Conservation (phyloP, 1,284 basidiomycete genomes). For the Phellinidium pouzarii region DNA sequence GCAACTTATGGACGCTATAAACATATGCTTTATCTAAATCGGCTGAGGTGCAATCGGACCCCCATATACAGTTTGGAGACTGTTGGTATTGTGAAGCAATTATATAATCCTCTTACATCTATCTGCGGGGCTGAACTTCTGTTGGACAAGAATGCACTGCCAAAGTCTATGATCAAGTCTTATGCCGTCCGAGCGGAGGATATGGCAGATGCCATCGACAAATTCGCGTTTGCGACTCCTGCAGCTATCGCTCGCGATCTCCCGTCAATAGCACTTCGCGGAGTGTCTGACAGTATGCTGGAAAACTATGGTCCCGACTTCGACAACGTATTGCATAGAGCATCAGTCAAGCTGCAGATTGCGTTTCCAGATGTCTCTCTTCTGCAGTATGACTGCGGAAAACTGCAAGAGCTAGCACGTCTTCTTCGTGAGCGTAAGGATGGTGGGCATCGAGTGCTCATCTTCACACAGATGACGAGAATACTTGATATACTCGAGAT, state of each 20-base stretch:
- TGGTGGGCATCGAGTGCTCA: constrained; percentile 84
- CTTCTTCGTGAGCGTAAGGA: constrained; percentile 82
- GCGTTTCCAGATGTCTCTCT: constrained; percentile 90
- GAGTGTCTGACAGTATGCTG: constrained; percentile 31
- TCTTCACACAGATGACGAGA: constrained; percentile 97
- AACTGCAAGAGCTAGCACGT: constrained; percentile 78
- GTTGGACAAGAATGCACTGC: constrained; percentile 25
- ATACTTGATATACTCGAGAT: constrained; percentile 93
- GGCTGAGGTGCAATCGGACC: constrained; percentile 55
- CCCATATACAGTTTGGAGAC: constrained; percentile 67
- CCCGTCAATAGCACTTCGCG: constrained; percentile 48
- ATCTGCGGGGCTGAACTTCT: constrained; percentile 32
- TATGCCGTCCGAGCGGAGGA: constrained; percentile 52
- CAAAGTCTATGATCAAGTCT: constrained; percentile 52
- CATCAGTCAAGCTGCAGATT: constrained; percentile 83
- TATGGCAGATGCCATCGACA: constrained; percentile 54
- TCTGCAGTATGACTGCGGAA: constrained; percentile 95
- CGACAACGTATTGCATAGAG: constrained; percentile 63
- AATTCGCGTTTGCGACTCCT: constrained; percentile 83
- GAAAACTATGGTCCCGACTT: constrained; percentile 36
- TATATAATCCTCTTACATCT: constrained; percentile 40
- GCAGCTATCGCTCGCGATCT: constrained; percentile 74
- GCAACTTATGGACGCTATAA: constrained; percentile 57
- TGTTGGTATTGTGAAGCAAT: constrained; percentile 38
- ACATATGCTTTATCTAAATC: constrained; percentile 71